phyloP scores from a whole-genome alignment of 371 early-diverging fungal genomes.

The Apophysomyces trapeziformis region DNA sequence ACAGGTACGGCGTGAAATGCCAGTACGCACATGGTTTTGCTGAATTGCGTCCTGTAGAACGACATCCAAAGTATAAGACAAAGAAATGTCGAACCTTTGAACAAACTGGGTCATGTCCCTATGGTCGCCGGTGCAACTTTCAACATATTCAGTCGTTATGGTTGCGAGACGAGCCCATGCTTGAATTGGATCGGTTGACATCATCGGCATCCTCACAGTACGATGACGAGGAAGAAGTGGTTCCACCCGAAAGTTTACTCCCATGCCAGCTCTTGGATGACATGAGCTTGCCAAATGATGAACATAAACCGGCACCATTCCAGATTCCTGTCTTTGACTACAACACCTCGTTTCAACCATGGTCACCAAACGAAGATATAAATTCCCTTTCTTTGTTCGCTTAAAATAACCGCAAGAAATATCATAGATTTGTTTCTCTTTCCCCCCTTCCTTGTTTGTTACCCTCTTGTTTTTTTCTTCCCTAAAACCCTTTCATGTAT shows the following conservation, averaged over 20 bases:
- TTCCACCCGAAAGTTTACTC: constrained; percentile 2
- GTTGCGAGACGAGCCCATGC: constrained; percentile 2
- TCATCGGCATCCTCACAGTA: constrained; percentile 5
- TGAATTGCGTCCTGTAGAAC: constrained; percentile 10
- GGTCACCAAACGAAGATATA: not conserved
- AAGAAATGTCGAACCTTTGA: constrained; percentile 11
- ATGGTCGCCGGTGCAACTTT: constrained; percentile 9
- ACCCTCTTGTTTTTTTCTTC: not conserved
- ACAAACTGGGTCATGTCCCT: constrained; percentile 7
- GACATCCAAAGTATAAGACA: constrained; percentile 12
- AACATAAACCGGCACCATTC: not conserved
- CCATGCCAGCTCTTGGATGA: constrained; percentile 8
- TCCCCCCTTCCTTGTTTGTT: not conserved
- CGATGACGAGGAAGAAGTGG: constrained; percentile 7
- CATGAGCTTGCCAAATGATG: not conserved
- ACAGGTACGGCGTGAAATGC: constrained; percentile 11
- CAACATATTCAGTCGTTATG: constrained; percentile 7
- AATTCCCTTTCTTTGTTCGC: not conserved
- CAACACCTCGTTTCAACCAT: not conserved
- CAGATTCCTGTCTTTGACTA: constrained; percentile 2
- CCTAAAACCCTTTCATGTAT: not conserved
- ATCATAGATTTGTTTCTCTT: too few species aligned
- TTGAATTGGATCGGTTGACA: not conserved
- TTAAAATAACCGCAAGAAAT: too few species aligned
- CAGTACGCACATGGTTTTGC: constrained; percentile 10